Base-by-base conservation (phyloP, 805 yeast species). In the Yarrowia sp. region DNA sequence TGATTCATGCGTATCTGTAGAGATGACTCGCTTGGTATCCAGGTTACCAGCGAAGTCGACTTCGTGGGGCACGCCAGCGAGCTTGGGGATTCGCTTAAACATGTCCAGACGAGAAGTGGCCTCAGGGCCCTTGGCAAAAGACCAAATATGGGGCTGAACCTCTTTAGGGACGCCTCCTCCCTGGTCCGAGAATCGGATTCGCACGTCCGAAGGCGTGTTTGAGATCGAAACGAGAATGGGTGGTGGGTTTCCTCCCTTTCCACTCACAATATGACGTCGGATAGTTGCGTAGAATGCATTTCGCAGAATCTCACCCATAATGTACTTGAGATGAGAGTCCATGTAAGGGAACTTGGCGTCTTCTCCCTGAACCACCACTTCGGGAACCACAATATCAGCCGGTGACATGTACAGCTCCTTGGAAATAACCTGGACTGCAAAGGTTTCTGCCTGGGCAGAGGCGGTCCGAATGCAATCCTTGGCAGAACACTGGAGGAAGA, bases 271-370 rank as follows among this genome's bases (percentile, higher is more conserved):
- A 64, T 78, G 80, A 48, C 79, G 77, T 49, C 79, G 79, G 62
- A 90, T 83, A 0, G 96, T 89, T 0, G 96, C 93, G 72, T 90
- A 96, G 69, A 85, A 83, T 4, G 96, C 84, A 72, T 95, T 93
- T 68, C 98, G 81, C 66, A 95, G 76, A 38, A 93, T 86, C 75
- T 93, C 98, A 22, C 97, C 95, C 62, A 92, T 79, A 43, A 93
- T 79, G 74, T 90, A 93, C 70, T 89, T 92, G 68, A 95, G 78
- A 77, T 93, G 98, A 3, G 92, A 86, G 11, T 88, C 86, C 79
- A 95, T 82, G 73, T 92, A 93, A 54, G 92, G 95, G 74, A 95
- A 90, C 17, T 80, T 80, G 24, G 87, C 79, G 66, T 85, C 84
- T 8, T 78, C 68, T 2, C 97, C 97, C 66, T 88, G 89, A n/a